A percentile compares a stretch with the other conserved stretches of the same genome.
These are phyloP conservation scores for Leccinum subfulvum DNA, from an alignment of 1,284 basidiomycete genomes.

Conservation along the genomic window DNA sequence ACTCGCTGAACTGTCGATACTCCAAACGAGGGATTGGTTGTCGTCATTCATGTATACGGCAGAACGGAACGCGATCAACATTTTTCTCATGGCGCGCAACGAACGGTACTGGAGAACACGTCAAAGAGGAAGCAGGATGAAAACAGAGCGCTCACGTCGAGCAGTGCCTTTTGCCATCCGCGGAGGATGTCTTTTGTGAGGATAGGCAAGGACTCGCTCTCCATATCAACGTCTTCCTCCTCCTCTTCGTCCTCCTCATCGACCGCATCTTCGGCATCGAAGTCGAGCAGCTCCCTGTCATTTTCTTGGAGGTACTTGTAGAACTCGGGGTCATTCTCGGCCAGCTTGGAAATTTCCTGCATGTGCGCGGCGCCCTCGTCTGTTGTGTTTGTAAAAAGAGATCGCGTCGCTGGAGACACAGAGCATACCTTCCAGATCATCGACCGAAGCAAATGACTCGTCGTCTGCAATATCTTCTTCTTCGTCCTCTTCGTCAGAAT, in stretches of 20 bases:
- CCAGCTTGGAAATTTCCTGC: conserved; percentile 84
- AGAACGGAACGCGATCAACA: conserved; percentile 86
- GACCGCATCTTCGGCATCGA: conserved; percentile 49
- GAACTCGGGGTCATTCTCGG: conserved; percentile 97
- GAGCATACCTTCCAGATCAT: conserved; percentile 66
- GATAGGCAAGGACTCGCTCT: conserved; percentile 51
- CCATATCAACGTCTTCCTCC: conserved; percentile 38
- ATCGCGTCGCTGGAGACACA: not conserved
- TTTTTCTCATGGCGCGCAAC: conserved; percentile 79
- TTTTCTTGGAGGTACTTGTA: conserved; percentile 98
- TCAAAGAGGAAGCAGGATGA: conserved; percentile 1
- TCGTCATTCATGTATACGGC: conserved; percentile 90
- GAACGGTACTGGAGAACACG: conserved; percentile 70
- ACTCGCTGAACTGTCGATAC: conserved; percentile 76
- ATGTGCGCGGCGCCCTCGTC: conserved; percentile 75
- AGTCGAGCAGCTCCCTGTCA: conserved; percentile 85
- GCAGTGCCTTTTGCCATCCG: conserved; percentile 88
- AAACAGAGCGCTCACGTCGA: conserved; percentile 60
- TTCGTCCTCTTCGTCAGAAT: conserved; percentile 42
- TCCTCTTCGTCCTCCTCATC: conserved; percentile 46
- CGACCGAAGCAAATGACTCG: conserved; percentile 72
- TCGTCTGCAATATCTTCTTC: conserved; percentile 58
- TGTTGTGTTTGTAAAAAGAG: conserved; percentile 25
- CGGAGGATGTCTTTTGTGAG: conserved; percentile 77
- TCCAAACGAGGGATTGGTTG: conserved; percentile 74